A percentile compares a stretch with the other conserved stretches of the same genome.
Conservation (phyloP, 2,329 filamentous ascomycete genomes). For the Tolypocladium tundrense region DNA sequence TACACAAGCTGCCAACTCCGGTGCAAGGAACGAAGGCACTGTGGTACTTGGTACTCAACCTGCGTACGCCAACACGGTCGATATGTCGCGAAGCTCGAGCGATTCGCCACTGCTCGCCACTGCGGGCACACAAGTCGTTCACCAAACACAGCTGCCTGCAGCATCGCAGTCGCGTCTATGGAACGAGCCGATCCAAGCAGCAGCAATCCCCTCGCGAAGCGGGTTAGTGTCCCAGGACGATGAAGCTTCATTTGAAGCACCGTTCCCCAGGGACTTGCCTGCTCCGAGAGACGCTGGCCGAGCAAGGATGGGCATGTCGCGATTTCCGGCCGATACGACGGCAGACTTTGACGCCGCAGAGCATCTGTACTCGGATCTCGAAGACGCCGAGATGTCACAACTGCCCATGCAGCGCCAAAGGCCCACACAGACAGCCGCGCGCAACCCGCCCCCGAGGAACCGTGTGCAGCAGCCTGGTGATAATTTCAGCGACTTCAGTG, state of each 20-base stretch:
- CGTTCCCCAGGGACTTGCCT: slow-evolving; percentile 15
- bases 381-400: slow-evolving; percentile 13
- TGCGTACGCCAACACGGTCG: slow-evolving; percentile 14
- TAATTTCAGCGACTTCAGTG: slow-evolving; percentile 36
- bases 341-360: slow-evolving; percentile 14
- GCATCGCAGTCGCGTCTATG: slow-evolving; percentile 12
- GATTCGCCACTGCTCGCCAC: slow-evolving; percentile 20
- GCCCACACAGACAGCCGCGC: slow-evolving; percentile 1
- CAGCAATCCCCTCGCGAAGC: slow-evolving; percentile 9
- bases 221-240: slow-evolving; percentile 14
- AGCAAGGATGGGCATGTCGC: background rate
- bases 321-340: background rate
- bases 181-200: slow-evolving; percentile 11
- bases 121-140: slow-evolving; percentile 35
- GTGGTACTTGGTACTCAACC: slow-evolving; percentile 37
- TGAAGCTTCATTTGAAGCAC: slow-evolving; percentile 8
- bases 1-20: background rate
- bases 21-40: slow-evolving; percentile 8
- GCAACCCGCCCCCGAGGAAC: slow-evolving; percentile 1
- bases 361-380: slow-evolving; percentile 18
- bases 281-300: slow-evolving; percentile 1
- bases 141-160: slow-evolving; percentile 37
- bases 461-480: slow-evolving; percentile 14
- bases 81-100: slow-evolving; percentile 22
- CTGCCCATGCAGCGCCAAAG: slow-evolving; percentile 4